A percentile compares a stretch with the other conserved stretches of the same genome.
phyloP scores from a whole-genome alignment of 371 early-diverging fungal species.

The Massospora cicadina region DNA sequence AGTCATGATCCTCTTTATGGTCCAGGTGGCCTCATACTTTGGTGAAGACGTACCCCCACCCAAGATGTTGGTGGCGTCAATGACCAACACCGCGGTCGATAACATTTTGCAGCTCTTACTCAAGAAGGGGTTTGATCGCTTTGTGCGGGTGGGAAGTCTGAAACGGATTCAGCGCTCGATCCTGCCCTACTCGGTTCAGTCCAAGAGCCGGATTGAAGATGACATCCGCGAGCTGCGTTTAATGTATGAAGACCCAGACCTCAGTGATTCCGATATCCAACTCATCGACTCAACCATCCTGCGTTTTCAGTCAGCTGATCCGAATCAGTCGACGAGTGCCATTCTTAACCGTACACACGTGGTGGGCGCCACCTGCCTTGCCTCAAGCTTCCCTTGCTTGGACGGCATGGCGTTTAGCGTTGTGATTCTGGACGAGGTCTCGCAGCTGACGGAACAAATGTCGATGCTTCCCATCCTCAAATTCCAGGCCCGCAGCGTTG shows the following conservation, averaged over 20 bases:
- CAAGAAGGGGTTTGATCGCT: slow-evolving; percentile 46
- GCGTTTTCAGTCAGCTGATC: slow-evolving; percentile 22
- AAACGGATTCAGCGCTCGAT: slow-evolving; percentile 49
- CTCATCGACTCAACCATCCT: slow-evolving; percentile 35
- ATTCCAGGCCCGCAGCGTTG: slow-evolving; percentile 30
- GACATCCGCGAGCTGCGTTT: slow-evolving; percentile 44
- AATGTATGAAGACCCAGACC: slow-evolving; percentile 39
- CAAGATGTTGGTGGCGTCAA: slow-evolving; percentile 30
- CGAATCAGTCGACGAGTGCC: slow-evolving; percentile 19
- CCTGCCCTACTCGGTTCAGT: slow-evolving; percentile 37
- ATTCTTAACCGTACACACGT: slow-evolving; percentile 26
- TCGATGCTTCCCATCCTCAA: slow-evolving; percentile 51
- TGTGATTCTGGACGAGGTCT: slow-evolving; percentile 70
- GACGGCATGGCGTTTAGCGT: slow-evolving; percentile 30
- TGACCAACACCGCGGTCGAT: slow-evolving; percentile 75
- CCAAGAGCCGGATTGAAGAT: slow-evolving; percentile 16
- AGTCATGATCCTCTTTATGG: slow-evolving; percentile 44
- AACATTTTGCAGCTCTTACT: slow-evolving; percentile 44
- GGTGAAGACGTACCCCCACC: slow-evolving; percentile 19
- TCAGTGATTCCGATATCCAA: slow-evolving; percentile 20
- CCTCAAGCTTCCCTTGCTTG: slow-evolving; percentile 43
- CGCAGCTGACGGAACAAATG: slow-evolving; percentile 70
- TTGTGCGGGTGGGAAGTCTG: slow-evolving; percentile 62
- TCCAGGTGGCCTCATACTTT: slow-evolving; percentile 25
- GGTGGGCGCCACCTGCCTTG: slow-evolving; percentile 58